Evolutionary conservation across 805 yeast species (phyloP).

Genomic region (Blastobotrys parvus): DNA sequence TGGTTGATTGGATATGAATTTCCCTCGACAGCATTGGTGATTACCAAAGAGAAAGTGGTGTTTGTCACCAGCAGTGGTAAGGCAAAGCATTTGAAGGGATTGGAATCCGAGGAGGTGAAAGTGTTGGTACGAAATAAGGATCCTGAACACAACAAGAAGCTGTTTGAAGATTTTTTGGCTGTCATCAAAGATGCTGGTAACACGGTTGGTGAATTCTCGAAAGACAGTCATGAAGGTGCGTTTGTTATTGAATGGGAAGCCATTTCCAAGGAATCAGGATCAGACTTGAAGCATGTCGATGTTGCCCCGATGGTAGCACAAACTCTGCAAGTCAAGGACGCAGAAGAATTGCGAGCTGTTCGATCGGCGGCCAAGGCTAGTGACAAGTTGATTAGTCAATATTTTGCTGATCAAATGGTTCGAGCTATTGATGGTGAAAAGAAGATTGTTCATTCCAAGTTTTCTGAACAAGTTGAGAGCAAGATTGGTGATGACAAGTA

Average conservation of each 20-base stretch:
- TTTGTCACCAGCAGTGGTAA: slow-evolving; percentile 78
- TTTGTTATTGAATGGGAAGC: slow-evolving; percentile 73
- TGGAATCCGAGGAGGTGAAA: slow-evolving; percentile 40
- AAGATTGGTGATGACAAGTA: slow-evolving; percentile 74
- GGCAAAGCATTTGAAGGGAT: slow-evolving; percentile 64
- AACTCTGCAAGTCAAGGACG: slow-evolving; percentile 69
- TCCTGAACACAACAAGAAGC: slow-evolving; percentile 57
- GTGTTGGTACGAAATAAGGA: slow-evolving; percentile 79
- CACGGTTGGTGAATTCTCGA: slow-evolving; percentile 55
- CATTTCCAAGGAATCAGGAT: slow-evolving; percentile 5
- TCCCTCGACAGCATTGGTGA: slow-evolving; percentile 74
- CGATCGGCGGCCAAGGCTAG: slow-evolving; percentile 71
- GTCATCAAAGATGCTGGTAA: slow-evolving; percentile 32
- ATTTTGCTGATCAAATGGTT: slow-evolving; percentile 82
- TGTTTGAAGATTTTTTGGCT: slow-evolving; percentile 51
- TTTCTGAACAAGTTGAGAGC: slow-evolving; percentile 70
- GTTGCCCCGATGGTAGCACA: slow-evolving; percentile 45
- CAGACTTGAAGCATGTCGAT: slow-evolving; percentile 37
- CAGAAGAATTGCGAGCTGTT: slow-evolving; percentile 58
- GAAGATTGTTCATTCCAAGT: slow-evolving; percentile 59
- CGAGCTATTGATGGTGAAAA: slow-evolving; percentile 78
- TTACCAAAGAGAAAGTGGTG: slow-evolving; percentile 50
- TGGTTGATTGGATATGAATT: slow-evolving; percentile 95
- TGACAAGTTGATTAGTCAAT: slow-evolving; percentile 62
- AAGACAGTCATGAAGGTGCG: slow-evolving; percentile 76